phyloP scores from a whole-genome alignment of 331 rosid species.

The Erythrophleum ivorense region DNA sequence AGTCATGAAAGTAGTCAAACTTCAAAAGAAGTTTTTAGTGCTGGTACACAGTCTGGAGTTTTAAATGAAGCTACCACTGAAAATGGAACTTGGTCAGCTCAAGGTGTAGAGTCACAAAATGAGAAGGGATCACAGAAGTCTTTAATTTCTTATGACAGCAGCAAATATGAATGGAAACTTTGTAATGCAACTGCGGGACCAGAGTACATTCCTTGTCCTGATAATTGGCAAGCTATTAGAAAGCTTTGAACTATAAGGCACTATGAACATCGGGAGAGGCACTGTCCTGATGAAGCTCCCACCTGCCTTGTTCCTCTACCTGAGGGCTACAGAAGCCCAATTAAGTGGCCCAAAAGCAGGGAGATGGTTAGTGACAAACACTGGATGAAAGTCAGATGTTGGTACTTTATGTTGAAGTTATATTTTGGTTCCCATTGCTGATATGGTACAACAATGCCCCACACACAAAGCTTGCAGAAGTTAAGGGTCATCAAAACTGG shows the following conservation, averaged over 20 bases:
- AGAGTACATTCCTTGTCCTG: conserved; percentile 91
- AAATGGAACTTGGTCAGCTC: conserved; percentile 61
- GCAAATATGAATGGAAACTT: conserved; percentile 61
- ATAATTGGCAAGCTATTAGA: conserved; percentile 67
- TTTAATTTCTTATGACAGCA: conserved; percentile 39
- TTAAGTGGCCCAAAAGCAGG: conserved; percentile 88
- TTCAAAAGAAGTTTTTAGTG: conserved; percentile 40
- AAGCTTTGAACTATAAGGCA: conserved; percentile 62
- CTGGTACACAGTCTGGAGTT: conserved; percentile 40
- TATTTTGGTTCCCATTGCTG: conserved; percentile 55
- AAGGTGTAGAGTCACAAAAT: conserved; percentile 50
- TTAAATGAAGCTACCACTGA: conserved; percentile 45
- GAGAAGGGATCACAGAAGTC: conserved; percentile 54
- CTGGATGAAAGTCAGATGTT: conserved; percentile 12
- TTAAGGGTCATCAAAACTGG: conserved; percentile 93
- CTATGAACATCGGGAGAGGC: conserved; percentile 85
- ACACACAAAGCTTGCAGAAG: conserved; percentile 70
- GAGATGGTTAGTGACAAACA: conserved; percentile 58
- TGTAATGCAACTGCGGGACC: conserved; percentile 80
- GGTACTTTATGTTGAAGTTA: conserved; percentile 34
- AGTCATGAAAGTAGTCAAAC: conserved; percentile 42
- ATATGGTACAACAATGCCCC: conserved; percentile 85
- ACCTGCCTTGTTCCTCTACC: conserved; percentile 86
- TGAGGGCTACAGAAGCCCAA: conserved; percentile 64
- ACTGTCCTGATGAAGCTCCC: conserved; percentile 73